Evolutionary conservation across 768 basidiomycete genomes (phyloP).

Genomic region (Termitomyces sp.): DNA sequence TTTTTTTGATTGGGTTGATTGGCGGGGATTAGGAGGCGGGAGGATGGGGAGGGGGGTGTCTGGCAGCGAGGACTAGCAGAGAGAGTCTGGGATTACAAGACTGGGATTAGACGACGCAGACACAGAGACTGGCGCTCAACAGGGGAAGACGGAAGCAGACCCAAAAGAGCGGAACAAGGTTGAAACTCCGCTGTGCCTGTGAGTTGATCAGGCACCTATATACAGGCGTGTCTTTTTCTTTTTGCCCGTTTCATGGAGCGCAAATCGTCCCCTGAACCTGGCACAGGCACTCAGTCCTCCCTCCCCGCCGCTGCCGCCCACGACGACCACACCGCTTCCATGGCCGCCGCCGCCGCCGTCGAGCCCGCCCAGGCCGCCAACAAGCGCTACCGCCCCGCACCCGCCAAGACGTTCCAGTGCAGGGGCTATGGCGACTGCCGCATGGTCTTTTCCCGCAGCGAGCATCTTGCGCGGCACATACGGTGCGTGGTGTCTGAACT

Average conservation of each 20-base stretch:
- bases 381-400: slow-evolving; percentile 79
- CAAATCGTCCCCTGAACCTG: slow-evolving; percentile 32
- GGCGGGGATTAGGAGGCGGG: too few relatives aligned
- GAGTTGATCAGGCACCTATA: slow-evolving; percentile 28
- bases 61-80: too few relatives aligned
- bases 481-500: slow-evolving; percentile 63
- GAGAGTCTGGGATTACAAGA: too few relatives aligned
- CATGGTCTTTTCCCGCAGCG: slow-evolving; percentile 95
- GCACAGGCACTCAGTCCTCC: slow-evolving; percentile 16
- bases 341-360: slow-evolving; percentile 24
- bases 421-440: slow-evolving; percentile 92
- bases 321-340: too few relatives aligned
- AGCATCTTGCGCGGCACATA: slow-evolving; percentile 95
- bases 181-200: slow-evolving; percentile 18
- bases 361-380: slow-evolving; percentile 38
- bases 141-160: too few relatives aligned
- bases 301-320: too few relatives aligned
- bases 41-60: too few relatives aligned
- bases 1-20: too few relatives aligned
- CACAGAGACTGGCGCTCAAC: too few relatives aligned
- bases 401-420: slow-evolving; percentile 94
- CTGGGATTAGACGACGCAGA: too few relatives aligned
- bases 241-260: slow-evolving; percentile 26
- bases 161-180: neutral
- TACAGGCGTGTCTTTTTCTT: slow-evolving; percentile 17